Conservation (phyloP, 148 eudicot species). For the Fagopyrum tataricum region DNA sequence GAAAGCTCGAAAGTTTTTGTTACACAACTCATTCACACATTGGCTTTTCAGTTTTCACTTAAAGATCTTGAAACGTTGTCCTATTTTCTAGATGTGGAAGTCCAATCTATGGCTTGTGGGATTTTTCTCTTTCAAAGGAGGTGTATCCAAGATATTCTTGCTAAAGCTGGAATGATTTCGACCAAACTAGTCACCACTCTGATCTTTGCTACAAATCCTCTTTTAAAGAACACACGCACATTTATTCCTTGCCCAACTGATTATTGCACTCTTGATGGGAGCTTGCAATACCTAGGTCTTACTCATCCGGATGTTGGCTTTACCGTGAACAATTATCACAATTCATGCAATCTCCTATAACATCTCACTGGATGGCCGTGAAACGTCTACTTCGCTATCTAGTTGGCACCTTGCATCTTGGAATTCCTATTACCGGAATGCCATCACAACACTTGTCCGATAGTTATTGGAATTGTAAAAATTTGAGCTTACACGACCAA, state of each 20-base stretch:
- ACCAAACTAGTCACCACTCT: background rate
- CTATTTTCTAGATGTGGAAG: background rate
- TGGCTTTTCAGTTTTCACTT: background rate
- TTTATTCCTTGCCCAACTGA: background rate
- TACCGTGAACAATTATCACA: background rate
- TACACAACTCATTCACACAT: background rate
- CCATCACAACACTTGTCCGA: no score
- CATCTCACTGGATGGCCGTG: background rate
- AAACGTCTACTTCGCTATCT: background rate
- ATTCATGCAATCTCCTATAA: background rate
- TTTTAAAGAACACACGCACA: background rate
- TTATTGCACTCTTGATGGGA: background rate
- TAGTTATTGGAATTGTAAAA: no score
- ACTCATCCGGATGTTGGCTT: background rate
- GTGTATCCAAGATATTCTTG: background rate
- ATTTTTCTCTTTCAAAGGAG: background rate
- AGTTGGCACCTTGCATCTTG: no score
- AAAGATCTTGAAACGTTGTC: background rate
- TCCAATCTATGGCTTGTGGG: background rate
- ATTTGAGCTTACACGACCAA: no score
- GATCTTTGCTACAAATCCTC: background rate
- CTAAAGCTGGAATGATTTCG: background rate
- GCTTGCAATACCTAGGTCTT: background rate
- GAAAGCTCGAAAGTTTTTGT: no score
- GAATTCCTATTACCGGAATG: no score